A percentile compares a stretch with the other conserved stretches of the same genome.
Conservation (phyloP, 108 stramenopile species). For the Pseudonitzschia pungens region DNA sequence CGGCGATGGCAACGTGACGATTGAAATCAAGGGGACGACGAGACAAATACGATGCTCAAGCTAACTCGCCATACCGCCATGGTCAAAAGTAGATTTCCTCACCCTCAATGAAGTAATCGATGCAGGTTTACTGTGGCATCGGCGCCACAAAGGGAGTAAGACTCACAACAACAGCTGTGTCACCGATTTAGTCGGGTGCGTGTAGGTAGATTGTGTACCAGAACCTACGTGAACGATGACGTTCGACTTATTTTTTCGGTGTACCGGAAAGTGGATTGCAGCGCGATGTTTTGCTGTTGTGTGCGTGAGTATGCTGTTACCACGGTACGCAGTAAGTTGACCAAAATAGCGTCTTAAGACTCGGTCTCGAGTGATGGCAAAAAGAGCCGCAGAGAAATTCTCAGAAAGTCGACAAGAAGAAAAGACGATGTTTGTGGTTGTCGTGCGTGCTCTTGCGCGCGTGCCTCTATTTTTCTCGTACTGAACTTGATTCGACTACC, state of each 20-base stretch:
- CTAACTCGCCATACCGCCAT: background rate
- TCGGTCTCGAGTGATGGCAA: background rate
- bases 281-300: constrained; percentile 4
- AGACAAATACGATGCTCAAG: constrained; percentile 3
- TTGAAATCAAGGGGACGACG: background rate
- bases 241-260: constrained; percentile 2
- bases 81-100: constrained; percentile 2
- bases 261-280: background rate
- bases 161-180: constrained; percentile 2
- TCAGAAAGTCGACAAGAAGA: background rate
- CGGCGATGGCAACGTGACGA: background rate
- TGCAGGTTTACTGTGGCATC: background rate
- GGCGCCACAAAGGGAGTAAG: constrained; percentile 9
- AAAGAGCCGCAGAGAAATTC: constrained; percentile 2
- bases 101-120: constrained; percentile 7
- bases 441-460: background rate
- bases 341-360: background rate
- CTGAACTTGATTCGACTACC: background rate
- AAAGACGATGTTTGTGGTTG: constrained; percentile 7
- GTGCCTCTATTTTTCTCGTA: background rate
- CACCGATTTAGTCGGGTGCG: background rate
- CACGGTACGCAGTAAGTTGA: too few species aligned
- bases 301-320: too few species aligned
- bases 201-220: constrained; percentile 12
- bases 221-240: constrained; percentile 6